These are phyloP conservation scores for Neurospora discreta DNA, from an alignment of 495 filamentous ascomycete genomes.

Conservation along the genomic window DNA sequence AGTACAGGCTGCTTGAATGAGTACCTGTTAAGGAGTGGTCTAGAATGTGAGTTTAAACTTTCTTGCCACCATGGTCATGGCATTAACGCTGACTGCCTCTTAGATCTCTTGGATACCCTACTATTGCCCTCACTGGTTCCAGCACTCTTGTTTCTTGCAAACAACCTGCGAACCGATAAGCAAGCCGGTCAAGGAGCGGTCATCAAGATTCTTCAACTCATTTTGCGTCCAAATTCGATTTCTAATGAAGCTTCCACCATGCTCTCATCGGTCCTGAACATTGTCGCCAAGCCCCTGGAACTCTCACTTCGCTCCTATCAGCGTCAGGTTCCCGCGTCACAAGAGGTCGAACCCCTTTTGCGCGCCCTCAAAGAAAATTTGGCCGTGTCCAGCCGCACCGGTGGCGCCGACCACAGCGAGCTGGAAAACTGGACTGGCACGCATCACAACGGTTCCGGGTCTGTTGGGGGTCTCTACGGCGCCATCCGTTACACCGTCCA, in stretches of 20 bases:
- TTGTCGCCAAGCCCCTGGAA: constrained; percentile 67
- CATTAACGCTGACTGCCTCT: not conserved
- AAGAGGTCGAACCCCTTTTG: constrained; percentile 62
- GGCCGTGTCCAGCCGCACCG: constrained; percentile 50
- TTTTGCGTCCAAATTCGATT: constrained; percentile 65
- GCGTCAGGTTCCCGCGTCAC: constrained; percentile 51
- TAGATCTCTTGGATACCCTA: constrained; percentile 80
- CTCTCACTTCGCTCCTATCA: constrained; percentile 64
- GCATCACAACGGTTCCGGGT: constrained; percentile 16
- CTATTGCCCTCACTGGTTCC: constrained; percentile 78
- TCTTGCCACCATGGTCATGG: not conserved
- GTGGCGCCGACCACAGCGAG: constrained; percentile 56
- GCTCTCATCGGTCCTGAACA: constrained; percentile 72
- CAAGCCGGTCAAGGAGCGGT: constrained; percentile 44
- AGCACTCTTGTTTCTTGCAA: constrained; percentile 68
- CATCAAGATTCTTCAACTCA: constrained; percentile 64
- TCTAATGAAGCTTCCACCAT: constrained; percentile 72
- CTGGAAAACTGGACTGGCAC: constrained; percentile 61
- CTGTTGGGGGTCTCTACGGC: constrained; percentile 49
- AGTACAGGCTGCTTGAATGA: constrained; percentile 58
- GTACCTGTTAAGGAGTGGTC: constrained; percentile 72
- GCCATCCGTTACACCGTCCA: constrained; percentile 56
- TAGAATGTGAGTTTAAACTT: constrained; percentile 57
- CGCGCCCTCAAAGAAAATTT: constrained; percentile 59
- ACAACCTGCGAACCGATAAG: constrained; percentile 60